Evolutionary conservation across 495 filamentous ascomycete species (phyloP).

Genomic region (Niebla homalea): DNA sequence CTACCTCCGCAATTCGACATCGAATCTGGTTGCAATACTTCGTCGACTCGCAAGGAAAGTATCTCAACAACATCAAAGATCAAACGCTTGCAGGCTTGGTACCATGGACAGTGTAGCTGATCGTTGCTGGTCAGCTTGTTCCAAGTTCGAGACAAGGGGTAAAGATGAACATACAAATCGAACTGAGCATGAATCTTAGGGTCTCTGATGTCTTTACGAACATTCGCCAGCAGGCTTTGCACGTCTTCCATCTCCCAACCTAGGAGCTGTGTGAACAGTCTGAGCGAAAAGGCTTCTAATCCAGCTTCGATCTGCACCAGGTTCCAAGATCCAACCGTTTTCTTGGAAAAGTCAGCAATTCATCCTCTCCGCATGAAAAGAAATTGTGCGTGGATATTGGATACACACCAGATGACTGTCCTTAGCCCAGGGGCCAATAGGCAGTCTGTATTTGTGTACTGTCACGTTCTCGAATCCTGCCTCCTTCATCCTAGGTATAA

Average conservation of each 20-base stretch:
- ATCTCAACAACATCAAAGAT: background rate
- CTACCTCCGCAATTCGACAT: background rate
- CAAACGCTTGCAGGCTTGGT: conserved; percentile 2
- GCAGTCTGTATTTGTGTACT: conserved; percentile 12
- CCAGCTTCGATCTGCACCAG: conserved; percentile 32
- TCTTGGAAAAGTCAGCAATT: background rate
- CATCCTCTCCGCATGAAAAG: background rate
- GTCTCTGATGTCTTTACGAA: conserved; percentile 40
- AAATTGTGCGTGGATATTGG: background rate
- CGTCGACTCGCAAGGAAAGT: background rate
- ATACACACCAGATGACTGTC: conserved; percentile 16
- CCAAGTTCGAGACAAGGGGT: too few relatives aligned
- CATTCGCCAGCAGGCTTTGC: conserved; percentile 39
- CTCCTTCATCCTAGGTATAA: conserved; percentile 14
- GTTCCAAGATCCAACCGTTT: conserved; percentile 18
- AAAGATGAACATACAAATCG: conserved; percentile 11
- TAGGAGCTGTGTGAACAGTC: conserved; percentile 38
- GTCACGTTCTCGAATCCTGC: conserved; percentile 18
- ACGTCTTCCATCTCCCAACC: conserved; percentile 42
- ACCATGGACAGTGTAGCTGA: conserved; percentile 7
- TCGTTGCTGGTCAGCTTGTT: background rate
- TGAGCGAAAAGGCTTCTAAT: conserved; percentile 29
- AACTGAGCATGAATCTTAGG: conserved; percentile 30
- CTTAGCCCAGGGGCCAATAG: conserved; percentile 22
- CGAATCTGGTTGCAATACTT: background rate